Base-by-base conservation (phyloP, 768 basidiomycete genomes). In the Hericium rajendrae region DNA sequence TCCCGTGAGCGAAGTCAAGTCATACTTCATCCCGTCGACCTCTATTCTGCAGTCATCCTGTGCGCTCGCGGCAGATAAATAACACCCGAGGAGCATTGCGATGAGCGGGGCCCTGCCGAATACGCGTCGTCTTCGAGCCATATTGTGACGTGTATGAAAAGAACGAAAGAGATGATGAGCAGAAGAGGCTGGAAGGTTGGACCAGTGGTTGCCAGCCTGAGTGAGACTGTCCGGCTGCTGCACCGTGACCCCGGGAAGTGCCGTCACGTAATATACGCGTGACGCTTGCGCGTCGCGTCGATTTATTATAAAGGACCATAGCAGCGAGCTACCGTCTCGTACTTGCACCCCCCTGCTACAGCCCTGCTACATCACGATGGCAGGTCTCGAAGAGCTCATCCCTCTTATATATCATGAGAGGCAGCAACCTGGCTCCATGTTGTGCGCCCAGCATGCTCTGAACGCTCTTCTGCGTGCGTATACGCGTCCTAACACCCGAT, bases 381-480 rank as follows among this genome's bases (percentile, higher is more conserved):
- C 83, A 28, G 76, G 78, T 52, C 72, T 86, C 39, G 80, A 86
- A 62, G 64, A 62, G 28, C 74, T 91, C 10, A 62, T 74, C 12
- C 67, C 74, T 8, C 66, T 77, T 10, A 86, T 92, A 57, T 91
- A 91, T 68, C 88, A 91, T 69, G 89, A 92, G 67, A 79, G 69
- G 59, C 90, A 93, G 69, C 79, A 91, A 66, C 61, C 71, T 57
- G 88, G 88, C 22, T 90, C 88, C 2, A 88, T 88, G 81, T 78
- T 92, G 32, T 93, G 91, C 67, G 91, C 90, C 12, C 90, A 92
- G 66, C 88, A 93, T 71, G 88, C 91, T 8, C 75, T 93, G 37
- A 93, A 92, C 67, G 80, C 81, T 16, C 74, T 93, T 18, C 75
- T 92, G 32, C 90, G 90, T 91, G 64, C 60, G 85, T 77, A 41